Conservation (phyloP, 768 basidiomycete genomes). For the Candolleomyces aberdarensis region DNA sequence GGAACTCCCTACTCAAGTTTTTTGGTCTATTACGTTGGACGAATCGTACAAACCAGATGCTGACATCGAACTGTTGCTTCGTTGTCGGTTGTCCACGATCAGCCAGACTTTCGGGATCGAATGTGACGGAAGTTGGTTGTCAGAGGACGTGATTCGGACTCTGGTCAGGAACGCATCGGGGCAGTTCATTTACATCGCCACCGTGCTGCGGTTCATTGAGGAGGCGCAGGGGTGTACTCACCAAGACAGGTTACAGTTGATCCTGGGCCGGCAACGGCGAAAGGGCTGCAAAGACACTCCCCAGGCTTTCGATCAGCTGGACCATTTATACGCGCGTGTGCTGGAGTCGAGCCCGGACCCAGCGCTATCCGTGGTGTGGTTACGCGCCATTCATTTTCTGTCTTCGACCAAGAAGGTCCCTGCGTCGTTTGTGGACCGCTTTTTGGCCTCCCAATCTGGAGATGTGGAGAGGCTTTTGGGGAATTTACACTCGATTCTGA, state of each 20-base stretch:
- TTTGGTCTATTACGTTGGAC: background rate
- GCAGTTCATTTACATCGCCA: background rate
- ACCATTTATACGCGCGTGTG: slow-evolving; percentile 3
- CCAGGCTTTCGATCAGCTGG: slow-evolving; percentile 2
- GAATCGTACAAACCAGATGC: background rate
- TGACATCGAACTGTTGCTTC: background rate
- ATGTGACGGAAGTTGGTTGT: background rate
- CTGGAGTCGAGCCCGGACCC: background rate
- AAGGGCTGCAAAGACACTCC: background rate
- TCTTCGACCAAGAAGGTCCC: background rate
- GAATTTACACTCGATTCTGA: slow-evolving; percentile 1
- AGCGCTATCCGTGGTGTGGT: background rate
- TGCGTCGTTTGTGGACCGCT: background rate
- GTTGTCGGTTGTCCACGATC: background rate
- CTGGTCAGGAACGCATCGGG: slow-evolving; percentile 4
- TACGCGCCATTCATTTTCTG: background rate
- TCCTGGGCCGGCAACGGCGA: background rate
- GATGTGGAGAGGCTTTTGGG: slow-evolving; percentile 1
- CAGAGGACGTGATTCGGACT: background rate
- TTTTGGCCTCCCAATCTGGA: background rate
- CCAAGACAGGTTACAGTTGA: background rate
- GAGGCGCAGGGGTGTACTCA: background rate
- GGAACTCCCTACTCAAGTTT: background rate
- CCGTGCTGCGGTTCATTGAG: slow-evolving; percentile 1
- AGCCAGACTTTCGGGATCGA: background rate